phyloP scores from a whole-genome alignment of 2,329 filamentous ascomycete genomes.

The Alternaria ethzedia region DNA sequence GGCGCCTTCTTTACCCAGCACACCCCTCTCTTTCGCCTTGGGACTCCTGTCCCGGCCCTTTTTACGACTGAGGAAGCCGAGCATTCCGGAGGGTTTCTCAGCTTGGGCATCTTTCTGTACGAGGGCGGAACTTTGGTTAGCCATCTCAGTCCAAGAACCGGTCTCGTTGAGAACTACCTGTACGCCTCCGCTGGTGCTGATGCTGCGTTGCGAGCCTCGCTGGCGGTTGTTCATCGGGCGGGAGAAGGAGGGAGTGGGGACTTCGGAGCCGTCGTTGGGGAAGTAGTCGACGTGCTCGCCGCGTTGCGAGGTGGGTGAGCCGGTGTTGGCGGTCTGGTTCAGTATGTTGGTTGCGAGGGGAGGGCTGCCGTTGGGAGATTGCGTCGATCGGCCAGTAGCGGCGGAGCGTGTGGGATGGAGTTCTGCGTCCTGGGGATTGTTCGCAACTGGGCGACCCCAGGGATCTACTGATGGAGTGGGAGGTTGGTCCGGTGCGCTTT shows the following conservation, averaged over 20 bases:
- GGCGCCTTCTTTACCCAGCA: slow-evolving; percentile 93
- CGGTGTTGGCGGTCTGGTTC: slow-evolving; percentile 28
- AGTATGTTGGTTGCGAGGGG: slow-evolving; percentile 45
- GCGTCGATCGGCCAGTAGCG: slow-evolving; percentile 50
- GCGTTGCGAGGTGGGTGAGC: slow-evolving; percentile 44
- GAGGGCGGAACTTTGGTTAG: slow-evolving; percentile 79
- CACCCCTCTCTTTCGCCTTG: slow-evolving; percentile 91
- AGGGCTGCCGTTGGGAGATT: slow-evolving; percentile 57
- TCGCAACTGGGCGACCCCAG: slow-evolving; percentile 38
- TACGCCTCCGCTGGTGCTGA: slow-evolving; percentile 80
- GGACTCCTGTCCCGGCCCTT: slow-evolving; percentile 90
- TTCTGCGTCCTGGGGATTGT: slow-evolving; percentile 47
- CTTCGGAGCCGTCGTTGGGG: slow-evolving; percentile 38
- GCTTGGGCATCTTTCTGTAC: slow-evolving; percentile 49
- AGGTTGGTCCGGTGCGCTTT: slow-evolving; percentile 41
- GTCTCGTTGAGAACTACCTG: slow-evolving; percentile 90
- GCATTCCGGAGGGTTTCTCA: slow-evolving; percentile 74
- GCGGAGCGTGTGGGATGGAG: slow-evolving; percentile 46
- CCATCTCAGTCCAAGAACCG: slow-evolving; percentile 89
- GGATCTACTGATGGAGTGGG: slow-evolving; percentile 42
- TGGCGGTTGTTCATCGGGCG: slow-evolving; percentile 55
- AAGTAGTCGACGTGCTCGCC: slow-evolving; percentile 46
- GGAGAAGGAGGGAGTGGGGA: slow-evolving; percentile 43
- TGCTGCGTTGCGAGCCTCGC: slow-evolving; percentile 70
- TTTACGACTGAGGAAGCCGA: slow-evolving; percentile 87